Conservation (phyloP, 805 yeast species). For the Lachancea lanzarotensis region DNA sequence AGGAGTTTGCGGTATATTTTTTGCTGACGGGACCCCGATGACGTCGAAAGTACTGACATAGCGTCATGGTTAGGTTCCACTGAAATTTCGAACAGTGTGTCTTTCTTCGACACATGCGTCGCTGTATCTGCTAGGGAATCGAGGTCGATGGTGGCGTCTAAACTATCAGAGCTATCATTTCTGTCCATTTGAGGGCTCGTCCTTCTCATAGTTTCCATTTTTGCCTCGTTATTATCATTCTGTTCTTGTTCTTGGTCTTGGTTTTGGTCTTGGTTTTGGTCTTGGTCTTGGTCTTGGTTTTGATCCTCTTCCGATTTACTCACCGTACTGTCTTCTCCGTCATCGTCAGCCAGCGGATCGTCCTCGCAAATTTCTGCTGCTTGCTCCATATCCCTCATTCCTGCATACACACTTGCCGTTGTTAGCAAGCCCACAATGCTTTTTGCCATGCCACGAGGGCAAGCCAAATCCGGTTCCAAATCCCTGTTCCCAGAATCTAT, state of each 20-base stretch:
- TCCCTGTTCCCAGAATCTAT: constrained; percentile 6
- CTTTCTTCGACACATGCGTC: constrained; percentile 6
- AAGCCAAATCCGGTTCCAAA: constrained; percentile 30
- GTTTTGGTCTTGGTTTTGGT: neutral
- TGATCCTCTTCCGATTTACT: neutral
- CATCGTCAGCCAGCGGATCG: constrained; percentile 4
- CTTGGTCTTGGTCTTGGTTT: neutral
- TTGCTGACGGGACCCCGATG: constrained; percentile 29
- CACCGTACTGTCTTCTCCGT: neutral
- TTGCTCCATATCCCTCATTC: constrained; percentile 26
- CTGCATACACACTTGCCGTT: constrained; percentile 49
- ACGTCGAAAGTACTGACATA: constrained; percentile 8
- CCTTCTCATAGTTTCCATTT: no score
- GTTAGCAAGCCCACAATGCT: constrained; percentile 51
- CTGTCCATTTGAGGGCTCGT: no score
- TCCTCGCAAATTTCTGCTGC: constrained; percentile 17
- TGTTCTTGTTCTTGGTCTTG: neutral
- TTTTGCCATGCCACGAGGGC: constrained; percentile 40
- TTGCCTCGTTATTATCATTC: neutral
- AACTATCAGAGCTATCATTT: neutral
- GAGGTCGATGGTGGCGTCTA: neutral
- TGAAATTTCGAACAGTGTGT: constrained; percentile 30
- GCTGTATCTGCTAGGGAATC: constrained; percentile 1
- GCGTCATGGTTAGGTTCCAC: constrained; percentile 14
- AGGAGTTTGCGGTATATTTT: constrained; percentile 35